phyloP scores from a whole-genome alignment of 2,329 filamentous ascomycete genomes.

The Penicillium thymicola region DNA sequence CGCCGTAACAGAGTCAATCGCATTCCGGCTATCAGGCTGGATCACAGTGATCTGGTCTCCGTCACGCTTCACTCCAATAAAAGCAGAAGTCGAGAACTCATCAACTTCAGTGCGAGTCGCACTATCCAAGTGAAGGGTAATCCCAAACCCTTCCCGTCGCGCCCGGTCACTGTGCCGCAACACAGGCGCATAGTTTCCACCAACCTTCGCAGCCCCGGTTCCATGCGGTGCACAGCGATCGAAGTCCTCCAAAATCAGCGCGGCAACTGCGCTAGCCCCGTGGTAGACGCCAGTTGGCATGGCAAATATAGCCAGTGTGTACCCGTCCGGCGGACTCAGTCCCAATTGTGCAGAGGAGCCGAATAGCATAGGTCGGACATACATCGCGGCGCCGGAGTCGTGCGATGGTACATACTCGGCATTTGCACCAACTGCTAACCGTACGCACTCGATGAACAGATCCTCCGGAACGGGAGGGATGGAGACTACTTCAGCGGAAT shows the following conservation, averaged over 20 bases:
- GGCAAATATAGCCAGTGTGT: slow-evolving; percentile 86
- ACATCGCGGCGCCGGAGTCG: slow-evolving; percentile 84
- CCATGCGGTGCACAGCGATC: slow-evolving; percentile 90
- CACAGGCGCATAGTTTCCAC: slow-evolving; percentile 94
- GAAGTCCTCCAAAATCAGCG: slow-evolving; percentile 85
- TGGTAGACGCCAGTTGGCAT: slow-evolving; percentile 94
- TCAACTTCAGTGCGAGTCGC: slow-evolving; percentile 80
- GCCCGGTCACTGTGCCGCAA: slow-evolving; percentile 83
- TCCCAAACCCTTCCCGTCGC: slow-evolving; percentile 75
- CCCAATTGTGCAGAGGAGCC: slow-evolving; percentile 84
- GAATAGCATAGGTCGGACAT: slow-evolving; percentile 84
- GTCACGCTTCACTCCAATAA: slow-evolving; percentile 72
- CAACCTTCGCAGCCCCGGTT: slow-evolving; percentile 87
- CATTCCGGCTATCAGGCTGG: slow-evolving; percentile 81
- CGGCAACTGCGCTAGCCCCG: slow-evolving; percentile 80
- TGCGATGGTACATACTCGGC: slow-evolving; percentile 89
- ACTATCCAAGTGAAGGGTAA: slow-evolving; percentile 90
- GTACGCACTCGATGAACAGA: slow-evolving; percentile 71
- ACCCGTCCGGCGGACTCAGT: slow-evolving; percentile 82
- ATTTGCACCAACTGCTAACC: slow-evolving; percentile 80
- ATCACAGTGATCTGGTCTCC: slow-evolving; percentile 66
- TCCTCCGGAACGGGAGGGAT: slow-evolving; percentile 76
- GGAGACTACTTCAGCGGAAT: slow-evolving; percentile 78
- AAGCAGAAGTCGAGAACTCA: slow-evolving; percentile 93
- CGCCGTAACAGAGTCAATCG: slow-evolving; percentile 83